Base-by-base conservation (phyloP, 345 rosid genomes). In the Moricandia arvensis region DNA sequence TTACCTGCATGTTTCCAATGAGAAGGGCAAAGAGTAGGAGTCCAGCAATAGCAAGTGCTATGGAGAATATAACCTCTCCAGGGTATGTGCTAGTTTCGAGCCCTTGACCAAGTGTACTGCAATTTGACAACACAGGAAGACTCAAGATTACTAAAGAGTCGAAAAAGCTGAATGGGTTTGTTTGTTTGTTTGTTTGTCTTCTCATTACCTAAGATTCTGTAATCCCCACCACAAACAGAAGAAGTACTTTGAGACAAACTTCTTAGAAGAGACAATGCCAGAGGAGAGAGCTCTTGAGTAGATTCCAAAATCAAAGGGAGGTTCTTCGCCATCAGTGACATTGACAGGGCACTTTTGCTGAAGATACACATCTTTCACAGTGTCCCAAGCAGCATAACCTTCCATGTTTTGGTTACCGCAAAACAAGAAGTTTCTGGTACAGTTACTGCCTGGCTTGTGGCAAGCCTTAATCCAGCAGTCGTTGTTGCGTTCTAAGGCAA, bases 1-100 rank as follows among this genome's bases (percentile, higher is more conserved):
- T 72, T 68, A 92, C 99, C 97, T 95, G 99, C 99, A 95, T 95
- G 83, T 95, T 95, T 27, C 99, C 99, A 75, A 94, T 94, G 78
- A 94, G 87, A 72, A 94, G 93, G 0, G 98, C 96, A 80, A 94
- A 94, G 76, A 94, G 97, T 70, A 94, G 84, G 59, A 94, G 96
- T 37, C 98, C 98, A 65, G 87, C 84, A 68, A 92, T 92, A 45
- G 97, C 97, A 69, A 95, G 84, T 63, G 87, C 78, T 55, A 95
- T 90, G 8, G 97, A 92, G 75, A 95, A 92, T 65, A 92, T 79
- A 57, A 92, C 93, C 80, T 95, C 99, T 74, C 86, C 87, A 17
- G 97, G 96, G 68, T 84, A 95, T 15, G 93, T 95, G 80, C 99
- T 95, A 34, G 99, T 95, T 81, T 88, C 15, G 72, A 95, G 97